Conservation (phyloP, 2,329 filamentous ascomycete genomes). For the Lachnellula suecica region DNA sequence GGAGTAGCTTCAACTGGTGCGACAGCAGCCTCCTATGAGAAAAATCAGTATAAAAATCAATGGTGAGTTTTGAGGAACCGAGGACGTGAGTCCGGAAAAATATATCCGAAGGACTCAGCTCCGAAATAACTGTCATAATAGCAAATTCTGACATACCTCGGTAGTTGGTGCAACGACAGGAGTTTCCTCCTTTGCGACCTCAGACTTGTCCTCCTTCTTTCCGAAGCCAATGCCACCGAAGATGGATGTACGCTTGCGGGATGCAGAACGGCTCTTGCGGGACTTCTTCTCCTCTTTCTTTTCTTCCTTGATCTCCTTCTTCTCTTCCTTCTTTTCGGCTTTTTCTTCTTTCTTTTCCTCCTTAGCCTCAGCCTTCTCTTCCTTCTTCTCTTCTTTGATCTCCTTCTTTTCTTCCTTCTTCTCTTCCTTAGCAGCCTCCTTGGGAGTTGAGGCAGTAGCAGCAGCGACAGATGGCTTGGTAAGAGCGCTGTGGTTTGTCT, state of each 20-base stretch:
- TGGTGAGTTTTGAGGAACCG: too few species aligned
- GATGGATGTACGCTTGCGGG: constrained; percentile 65
- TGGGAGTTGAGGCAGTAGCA: constrained; percentile 32
- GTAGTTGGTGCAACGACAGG: constrained; percentile 27
- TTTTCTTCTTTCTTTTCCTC: constrained; percentile 36
- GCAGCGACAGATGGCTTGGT: constrained; percentile 42
- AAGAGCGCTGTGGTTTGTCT: constrained; percentile 46
- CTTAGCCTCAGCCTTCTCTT: constrained; percentile 28
- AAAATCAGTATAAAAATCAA: too few species aligned
- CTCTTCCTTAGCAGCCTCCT: constrained; percentile 36
- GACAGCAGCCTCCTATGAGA: too few species aligned
- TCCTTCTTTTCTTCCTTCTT: constrained; percentile 49
- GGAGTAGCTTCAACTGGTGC: constrained; percentile 27
- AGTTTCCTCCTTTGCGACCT: constrained; percentile 41
- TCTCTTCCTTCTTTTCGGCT: constrained; percentile 32
- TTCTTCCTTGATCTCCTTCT: constrained; percentile 32
- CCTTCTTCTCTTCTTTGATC: constrained; percentile 35
- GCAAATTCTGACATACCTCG: too few species aligned
- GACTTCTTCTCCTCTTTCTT: constrained; percentile 55
- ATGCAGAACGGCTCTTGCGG: constrained; percentile 61
- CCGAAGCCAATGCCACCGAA: constrained; percentile 52
- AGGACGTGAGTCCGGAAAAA: too few species aligned
- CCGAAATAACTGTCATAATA: too few species aligned
- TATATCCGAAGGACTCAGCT: too few species aligned
- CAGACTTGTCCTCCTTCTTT: constrained; percentile 36